Base-by-base conservation (phyloP, 2,329 filamentous ascomycete species). In the Sporothrix luriei region DNA sequence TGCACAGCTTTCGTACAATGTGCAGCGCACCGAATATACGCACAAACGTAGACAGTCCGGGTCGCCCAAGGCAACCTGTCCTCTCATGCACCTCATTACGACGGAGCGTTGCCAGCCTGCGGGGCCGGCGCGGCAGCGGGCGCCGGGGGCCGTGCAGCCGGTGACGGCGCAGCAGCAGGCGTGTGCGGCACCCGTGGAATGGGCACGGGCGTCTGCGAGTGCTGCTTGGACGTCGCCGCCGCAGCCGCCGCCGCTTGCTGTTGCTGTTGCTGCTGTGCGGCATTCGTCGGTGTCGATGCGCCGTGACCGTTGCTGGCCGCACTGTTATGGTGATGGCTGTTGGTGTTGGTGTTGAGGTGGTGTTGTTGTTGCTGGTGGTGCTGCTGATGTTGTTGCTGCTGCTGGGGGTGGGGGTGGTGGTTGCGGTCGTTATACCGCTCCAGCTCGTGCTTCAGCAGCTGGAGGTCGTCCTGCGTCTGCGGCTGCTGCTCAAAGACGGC, bases 401-500 rank as follows among this genome's bases (percentile, higher is more conserved):
- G 55, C 10, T 48, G 24, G 24, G 43, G 61, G 19, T 61, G 43
- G 24, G n/a, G 11, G 5, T 59, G 64, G 1, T 68, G 55, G 55
- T 54, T 65, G 52, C 70, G 70, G n/a, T 71, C 69, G 11, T 71
- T 71, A 26, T 61, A 72, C 72, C 82, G 83, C 68, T 87, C 87
- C 14, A 90, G 76, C 24, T 88, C 79, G 59, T 79, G 78, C 48
- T 85, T 86, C 3, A 90, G 79, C 68, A 87, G 82, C 66, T 83
- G 80, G 21, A 90, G 78, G 75, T 93, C 88, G 1, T 88, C 84
- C 26, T 87, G 83, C 0, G 91, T 87, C 26, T 84, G 84, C 0
- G 88, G 87, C 68, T 93, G 88, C 13, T 84, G 82, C 65, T 88
- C 84, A 29, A 93, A 83, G 16, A 94, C 89, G 51, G 85, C 84